Evolutionary conservation across 805 yeast genomes (phyloP).

Genomic region (Starmerella stigmatis): DNA sequence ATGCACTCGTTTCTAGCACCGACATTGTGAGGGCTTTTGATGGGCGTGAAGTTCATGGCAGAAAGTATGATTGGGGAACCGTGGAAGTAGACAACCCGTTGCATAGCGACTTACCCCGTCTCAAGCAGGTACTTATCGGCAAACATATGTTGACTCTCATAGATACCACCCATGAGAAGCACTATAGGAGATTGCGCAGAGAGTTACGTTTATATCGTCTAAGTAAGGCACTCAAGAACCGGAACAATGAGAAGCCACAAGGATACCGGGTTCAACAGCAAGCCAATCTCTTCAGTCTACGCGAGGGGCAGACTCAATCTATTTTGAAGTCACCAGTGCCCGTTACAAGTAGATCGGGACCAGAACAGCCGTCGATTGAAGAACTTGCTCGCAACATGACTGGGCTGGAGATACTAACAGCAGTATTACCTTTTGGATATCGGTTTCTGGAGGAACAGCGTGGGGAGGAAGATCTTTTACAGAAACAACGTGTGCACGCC

Average conservation of each 20-base stretch:
- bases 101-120: constrained; percentile 75
- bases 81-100: constrained; percentile 79
- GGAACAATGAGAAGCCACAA: too few relatives aligned
- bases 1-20: constrained; percentile 54
- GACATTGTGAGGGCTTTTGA: constrained; percentile 47
- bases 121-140: constrained; percentile 68
- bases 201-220: constrained; percentile 26
- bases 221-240: constrained; percentile 9
- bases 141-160: constrained; percentile 76
- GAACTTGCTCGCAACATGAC: not conserved
- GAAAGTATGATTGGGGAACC: constrained; percentile 85
- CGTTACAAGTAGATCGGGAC: not conserved
- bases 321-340: not conserved
- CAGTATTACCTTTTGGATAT: constrained; percentile 12
- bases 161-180: constrained; percentile 67
- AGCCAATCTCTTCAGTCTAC: not conserved
- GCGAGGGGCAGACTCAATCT: not conserved
- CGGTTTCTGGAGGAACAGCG: constrained; percentile 12
- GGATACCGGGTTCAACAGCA: too few relatives aligned
- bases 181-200: constrained; percentile 63
- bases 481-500: constrained; percentile 14
- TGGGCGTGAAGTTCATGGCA: constrained; percentile 61
- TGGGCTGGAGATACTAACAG: constrained; percentile 16
- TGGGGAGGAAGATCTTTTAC: constrained; percentile 14
- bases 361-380: not conserved